A percentile compares a stretch with the other conserved stretches of the same genome.
Conservation (phyloP, 2,329 filamentous ascomycete species). For the Monosporascus sp. region DNA sequence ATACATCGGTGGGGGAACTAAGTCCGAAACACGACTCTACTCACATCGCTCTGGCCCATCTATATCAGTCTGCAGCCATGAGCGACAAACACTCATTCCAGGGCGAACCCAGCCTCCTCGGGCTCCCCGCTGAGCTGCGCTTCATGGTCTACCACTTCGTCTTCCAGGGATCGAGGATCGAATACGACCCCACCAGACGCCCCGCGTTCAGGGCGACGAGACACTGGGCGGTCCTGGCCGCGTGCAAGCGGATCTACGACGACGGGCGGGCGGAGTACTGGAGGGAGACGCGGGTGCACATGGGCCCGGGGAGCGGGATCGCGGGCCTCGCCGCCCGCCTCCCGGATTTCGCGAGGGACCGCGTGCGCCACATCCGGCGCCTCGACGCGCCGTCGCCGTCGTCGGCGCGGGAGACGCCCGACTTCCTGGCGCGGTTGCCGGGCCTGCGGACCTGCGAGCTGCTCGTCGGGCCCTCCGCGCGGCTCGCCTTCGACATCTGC, state of each 20-base stretch:
- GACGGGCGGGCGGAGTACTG: background rate
- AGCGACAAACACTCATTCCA: too few species aligned
- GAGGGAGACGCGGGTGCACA: background rate
- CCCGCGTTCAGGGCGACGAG: background rate
- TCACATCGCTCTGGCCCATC: too few species aligned
- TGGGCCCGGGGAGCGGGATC: background rate
- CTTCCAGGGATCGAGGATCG: background rate
- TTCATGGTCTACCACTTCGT: background rate
- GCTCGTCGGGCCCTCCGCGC: background rate
- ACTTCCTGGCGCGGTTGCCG: background rate
- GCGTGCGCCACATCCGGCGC: background rate
- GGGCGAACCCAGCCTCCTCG: background rate
- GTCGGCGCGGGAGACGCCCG: too few species aligned
- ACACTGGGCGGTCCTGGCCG: background rate
- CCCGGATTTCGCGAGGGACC: background rate
- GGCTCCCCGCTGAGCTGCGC: background rate
- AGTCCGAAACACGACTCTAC: too few species aligned
- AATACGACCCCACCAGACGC: background rate
- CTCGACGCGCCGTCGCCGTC: background rate
- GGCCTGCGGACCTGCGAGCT: background rate
- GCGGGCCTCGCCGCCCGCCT: background rate
- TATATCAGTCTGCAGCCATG: too few species aligned
- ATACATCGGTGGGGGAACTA: too few species aligned
- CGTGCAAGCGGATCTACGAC: background rate
- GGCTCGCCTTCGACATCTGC: background rate